A percentile compares a stretch with the other conserved stretches of the same genome.
These are phyloP conservation scores for Psilocybe sp. DNA, from an alignment of 768 basidiomycete species.

Conservation along the genomic window DNA sequence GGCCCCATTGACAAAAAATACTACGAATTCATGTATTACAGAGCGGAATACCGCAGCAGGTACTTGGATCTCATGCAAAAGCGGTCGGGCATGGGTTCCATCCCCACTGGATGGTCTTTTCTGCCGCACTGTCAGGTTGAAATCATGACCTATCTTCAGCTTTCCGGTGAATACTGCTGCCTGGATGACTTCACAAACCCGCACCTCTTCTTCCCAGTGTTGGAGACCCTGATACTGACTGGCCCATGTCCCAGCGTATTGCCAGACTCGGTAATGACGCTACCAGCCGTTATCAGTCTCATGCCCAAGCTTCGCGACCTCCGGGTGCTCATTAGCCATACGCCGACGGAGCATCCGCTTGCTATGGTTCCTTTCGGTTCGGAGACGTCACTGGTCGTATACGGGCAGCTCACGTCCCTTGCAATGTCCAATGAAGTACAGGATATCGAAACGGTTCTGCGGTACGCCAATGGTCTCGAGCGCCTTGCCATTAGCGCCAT, in stretches of 20 bases:
- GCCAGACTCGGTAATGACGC: conserved; percentile 11
- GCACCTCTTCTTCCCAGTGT: conserved; percentile 26
- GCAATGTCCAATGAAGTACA: conserved; percentile 36
- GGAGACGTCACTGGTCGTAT: conserved; percentile 18
- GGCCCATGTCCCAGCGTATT: conserved; percentile 30
- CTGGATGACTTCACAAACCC: conserved; percentile 27
- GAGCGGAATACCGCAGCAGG: conserved; percentile 35
- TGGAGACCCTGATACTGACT: conserved; percentile 37
- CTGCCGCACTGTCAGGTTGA: conserved; percentile 9
- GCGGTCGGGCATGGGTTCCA: background rate
- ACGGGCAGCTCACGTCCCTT: conserved; percentile 29
- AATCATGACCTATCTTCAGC: conserved; percentile 31
- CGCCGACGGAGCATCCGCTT: background rate
- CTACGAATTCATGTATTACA: conserved; percentile 32
- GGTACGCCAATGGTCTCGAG: conserved; percentile 27
- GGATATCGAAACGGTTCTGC: conserved; percentile 26
- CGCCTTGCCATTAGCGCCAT: conserved; percentile 34
- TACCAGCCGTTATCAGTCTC: conserved; percentile 30
- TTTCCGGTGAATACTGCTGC: conserved; percentile 34
- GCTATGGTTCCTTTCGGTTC: conserved; percentile 8
- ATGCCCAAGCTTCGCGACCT: conserved; percentile 33
- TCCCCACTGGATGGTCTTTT: background rate
- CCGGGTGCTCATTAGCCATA: conserved; percentile 17
- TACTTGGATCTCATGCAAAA: conserved; percentile 32
- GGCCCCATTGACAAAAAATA: conserved; percentile 35